phyloP scores from a whole-genome alignment of 352 stramenopile genomes.

The Pythium sukuiense region DNA sequence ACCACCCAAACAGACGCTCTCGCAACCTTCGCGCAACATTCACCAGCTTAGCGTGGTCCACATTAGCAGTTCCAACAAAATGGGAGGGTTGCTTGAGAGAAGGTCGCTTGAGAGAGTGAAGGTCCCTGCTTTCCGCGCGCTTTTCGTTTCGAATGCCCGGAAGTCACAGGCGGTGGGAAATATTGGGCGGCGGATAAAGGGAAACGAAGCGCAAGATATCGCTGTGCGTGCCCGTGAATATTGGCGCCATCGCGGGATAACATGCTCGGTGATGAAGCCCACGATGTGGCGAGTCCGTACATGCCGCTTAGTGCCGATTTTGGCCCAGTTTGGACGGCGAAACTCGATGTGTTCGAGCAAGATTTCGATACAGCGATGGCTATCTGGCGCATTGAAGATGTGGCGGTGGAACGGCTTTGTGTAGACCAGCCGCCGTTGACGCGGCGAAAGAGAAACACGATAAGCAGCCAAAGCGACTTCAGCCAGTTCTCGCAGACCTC shows the following conservation, averaged over 20 bases:
- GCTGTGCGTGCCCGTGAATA: neutral
- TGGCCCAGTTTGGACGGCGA: conserved; percentile 11
- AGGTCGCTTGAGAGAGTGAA: conserved; percentile 14
- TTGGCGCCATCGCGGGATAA: no score
- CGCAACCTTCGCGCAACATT: conserved; percentile 25
- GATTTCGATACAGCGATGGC: conserved; percentile 71
- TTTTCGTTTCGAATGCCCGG: conserved; percentile 15
- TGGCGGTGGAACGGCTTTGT: conserved; percentile 42
- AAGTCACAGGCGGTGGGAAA: conserved; percentile 10
- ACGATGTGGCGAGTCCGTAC: neutral
- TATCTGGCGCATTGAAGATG: conserved; percentile 58
- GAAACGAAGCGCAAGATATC: neutral
- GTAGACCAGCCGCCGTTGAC: conserved; percentile 26
- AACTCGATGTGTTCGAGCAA: conserved; percentile 55
- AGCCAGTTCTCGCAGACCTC: conserved; percentile 18
- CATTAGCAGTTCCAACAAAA: neutral
- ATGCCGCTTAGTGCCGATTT: neutral
- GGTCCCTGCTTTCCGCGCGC: conserved; percentile 17
- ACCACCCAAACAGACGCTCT: conserved; percentile 27
- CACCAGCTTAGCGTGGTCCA: conserved; percentile 7
- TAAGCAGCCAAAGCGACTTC: conserved; percentile 12
- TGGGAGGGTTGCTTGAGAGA: no score
- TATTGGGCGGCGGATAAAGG: conserved; percentile 2
- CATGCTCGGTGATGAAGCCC: neutral
- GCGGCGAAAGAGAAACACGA: conserved; percentile 19